phyloP scores from a whole-genome alignment of 2,329 filamentous ascomycete species.

The Gaeumannomyces sp. region DNA sequence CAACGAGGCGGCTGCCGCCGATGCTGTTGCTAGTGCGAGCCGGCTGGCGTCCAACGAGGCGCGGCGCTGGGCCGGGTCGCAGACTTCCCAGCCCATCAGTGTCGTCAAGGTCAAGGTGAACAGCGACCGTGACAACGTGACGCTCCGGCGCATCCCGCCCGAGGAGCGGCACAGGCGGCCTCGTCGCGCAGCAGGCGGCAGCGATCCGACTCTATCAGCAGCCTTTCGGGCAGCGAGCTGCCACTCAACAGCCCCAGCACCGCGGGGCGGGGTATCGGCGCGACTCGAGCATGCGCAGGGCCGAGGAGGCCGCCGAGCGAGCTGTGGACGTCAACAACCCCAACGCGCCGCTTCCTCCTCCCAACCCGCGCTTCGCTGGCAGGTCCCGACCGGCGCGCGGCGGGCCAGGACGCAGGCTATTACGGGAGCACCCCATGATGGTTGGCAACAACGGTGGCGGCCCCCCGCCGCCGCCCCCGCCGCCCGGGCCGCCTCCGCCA shows the following conservation, averaged over 20 bases:
- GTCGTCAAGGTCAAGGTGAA: slow-evolving; percentile 56
- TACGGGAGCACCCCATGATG: slow-evolving; percentile 30
- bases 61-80: slow-evolving; percentile 21
- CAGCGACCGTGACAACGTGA: slow-evolving; percentile 56
- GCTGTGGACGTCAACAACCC: slow-evolving; percentile 27
- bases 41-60: slow-evolving; percentile 43
- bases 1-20: slow-evolving; percentile 39
- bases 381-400: slow-evolving; percentile 22
- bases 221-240: slow-evolving; percentile 47
- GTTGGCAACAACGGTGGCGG: neutral
- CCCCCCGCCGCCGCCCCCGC: slow-evolving; percentile 16
- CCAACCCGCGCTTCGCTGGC: slow-evolving; percentile 50
- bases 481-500: neutral
- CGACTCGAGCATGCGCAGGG: slow-evolving; percentile 41
- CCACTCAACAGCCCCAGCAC: slow-evolving; percentile 35
- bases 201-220: slow-evolving; percentile 43
- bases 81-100: slow-evolving; percentile 35
- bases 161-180: slow-evolving; percentile 45
- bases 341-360: slow-evolving; percentile 40
- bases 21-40: slow-evolving; percentile 40
- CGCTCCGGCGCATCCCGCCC: slow-evolving; percentile 54
- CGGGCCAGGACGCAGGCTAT: slow-evolving; percentile 53
- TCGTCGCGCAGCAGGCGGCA: slow-evolving; percentile 32
- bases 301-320: slow-evolving; percentile 41
- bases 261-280: slow-evolving; percentile 41